Evolutionary conservation across 331 rosid species (phyloP).

Genomic region (Phaseolus coccineus): DNA sequence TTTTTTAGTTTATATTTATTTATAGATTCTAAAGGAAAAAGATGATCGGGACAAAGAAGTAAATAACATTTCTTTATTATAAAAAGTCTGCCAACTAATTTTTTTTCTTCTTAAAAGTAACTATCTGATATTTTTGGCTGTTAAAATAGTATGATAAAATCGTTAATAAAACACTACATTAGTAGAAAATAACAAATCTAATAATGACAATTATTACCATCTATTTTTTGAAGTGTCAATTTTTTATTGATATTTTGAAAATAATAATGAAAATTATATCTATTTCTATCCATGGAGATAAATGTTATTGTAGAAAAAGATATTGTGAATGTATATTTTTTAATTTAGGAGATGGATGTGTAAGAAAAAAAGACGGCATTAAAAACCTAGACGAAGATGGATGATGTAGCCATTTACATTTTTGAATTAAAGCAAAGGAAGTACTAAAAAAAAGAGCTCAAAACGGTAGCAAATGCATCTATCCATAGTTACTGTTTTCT

Average conservation of each 20-base stretch:
- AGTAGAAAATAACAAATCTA: neutral
- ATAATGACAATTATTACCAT: too few species aligned
- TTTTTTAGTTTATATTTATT: too few species aligned
- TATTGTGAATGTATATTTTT: neutral
- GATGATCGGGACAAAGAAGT: neutral
- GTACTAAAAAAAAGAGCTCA: neutral
- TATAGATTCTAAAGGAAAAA: too few species aligned
- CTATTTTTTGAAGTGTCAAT: too few species aligned
- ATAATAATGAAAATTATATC: neutral
- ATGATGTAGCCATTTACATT: neutral
- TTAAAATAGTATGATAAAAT: neutral
- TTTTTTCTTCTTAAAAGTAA: too few species aligned
- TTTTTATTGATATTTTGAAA: neutral
- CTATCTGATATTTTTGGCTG: neutral
- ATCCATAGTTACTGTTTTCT: constrained; percentile 7
- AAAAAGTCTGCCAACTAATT: neutral
- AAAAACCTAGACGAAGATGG: neutral
- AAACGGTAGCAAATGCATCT: constrained; percentile 35
- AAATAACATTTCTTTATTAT: neutral
- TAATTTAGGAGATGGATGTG: neutral
- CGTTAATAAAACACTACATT: neutral
- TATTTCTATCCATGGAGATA: neutral
- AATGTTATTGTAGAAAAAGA: neutral
- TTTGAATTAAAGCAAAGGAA: constrained; percentile 44
- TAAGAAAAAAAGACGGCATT: neutral